Conservation (phyloP, 139 green algal genomes). For the Monoraphidium neglectum region DNA sequence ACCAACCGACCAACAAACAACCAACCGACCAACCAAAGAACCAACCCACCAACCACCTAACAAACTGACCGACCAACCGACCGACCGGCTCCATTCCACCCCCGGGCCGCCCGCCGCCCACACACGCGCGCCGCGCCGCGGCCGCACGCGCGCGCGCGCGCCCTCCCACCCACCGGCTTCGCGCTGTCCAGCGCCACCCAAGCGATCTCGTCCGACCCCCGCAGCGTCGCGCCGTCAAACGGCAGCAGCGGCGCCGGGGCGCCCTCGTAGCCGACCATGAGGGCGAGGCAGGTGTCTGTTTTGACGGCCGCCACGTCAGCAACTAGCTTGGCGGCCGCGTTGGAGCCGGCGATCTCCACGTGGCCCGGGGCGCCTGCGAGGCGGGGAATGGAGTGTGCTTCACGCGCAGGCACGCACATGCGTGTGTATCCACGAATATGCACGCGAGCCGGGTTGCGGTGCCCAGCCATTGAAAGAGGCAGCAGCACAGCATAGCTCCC, state of each 20-base stretch:
- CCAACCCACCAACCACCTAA: too few relatives aligned
- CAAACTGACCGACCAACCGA: too few relatives aligned
- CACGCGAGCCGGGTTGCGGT: too few relatives aligned
- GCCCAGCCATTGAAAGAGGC: too few relatives aligned
- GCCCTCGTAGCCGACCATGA: conserved; percentile 22
- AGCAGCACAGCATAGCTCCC: neutral
- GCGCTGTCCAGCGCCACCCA: conserved; percentile 30
- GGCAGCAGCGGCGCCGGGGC: conserved; percentile 26
- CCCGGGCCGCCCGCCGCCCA: too few relatives aligned
- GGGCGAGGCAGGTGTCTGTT: conserved; percentile 1
- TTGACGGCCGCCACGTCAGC: conserved; percentile 3
- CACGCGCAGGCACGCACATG: too few relatives aligned
- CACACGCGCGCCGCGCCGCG: neutral
- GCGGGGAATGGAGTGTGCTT: neutral
- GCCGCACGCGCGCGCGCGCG: neutral
- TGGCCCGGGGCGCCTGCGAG: conserved; percentile 10
- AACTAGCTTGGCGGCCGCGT: conserved; percentile 11
- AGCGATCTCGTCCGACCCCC: conserved; percentile 15
- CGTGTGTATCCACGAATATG: too few relatives aligned
- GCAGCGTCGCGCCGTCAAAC: conserved; percentile 32
- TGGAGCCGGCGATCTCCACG: conserved; percentile 15
- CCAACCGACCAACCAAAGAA: too few relatives aligned
- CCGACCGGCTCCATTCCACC: too few relatives aligned
- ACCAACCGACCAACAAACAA: too few relatives aligned
- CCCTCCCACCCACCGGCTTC: conserved; percentile 32